Evolutionary conservation across 257 asterid species (phyloP).

Genomic region (Vinca minor): DNA sequence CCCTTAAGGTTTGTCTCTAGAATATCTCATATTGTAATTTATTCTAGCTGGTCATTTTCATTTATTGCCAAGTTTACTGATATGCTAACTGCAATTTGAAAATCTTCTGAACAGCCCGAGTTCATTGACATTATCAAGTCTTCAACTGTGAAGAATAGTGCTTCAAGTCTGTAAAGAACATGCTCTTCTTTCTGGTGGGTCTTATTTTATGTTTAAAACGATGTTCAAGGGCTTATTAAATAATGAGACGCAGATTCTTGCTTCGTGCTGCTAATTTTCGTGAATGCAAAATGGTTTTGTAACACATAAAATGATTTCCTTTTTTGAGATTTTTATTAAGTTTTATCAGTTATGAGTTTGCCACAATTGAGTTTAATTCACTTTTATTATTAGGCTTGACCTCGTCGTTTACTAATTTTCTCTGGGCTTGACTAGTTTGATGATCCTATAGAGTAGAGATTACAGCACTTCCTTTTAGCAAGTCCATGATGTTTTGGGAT

Average conservation of each 20-base stretch:
- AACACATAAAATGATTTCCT: background rate
- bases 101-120: slow-evolving; percentile 20
- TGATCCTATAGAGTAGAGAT: background rate
- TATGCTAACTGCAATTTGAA: background rate
- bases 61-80: too few species aligned
- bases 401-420: background rate
- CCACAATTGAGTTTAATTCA: background rate
- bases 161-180: slow-evolving; percentile 3
- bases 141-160: slow-evolving; percentile 20
- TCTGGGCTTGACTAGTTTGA: background rate
- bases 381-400: background rate
- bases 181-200: background rate
- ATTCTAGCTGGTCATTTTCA: too few species aligned
- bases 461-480: background rate
- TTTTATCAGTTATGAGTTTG: background rate
- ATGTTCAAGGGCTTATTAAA: background rate
- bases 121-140: slow-evolving; percentile 35
- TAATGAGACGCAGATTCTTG: background rate
- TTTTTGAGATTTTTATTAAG: background rate
- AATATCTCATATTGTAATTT: background rate
- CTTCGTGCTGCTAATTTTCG: background rate
- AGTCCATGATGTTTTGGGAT: background rate
- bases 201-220: background rate
- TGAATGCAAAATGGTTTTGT: background rate
- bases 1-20: slow-evolving; percentile 26